Evolutionary conservation across 2,329 filamentous ascomycete species (phyloP).

Genomic region (Aspergillus niger): DNA sequence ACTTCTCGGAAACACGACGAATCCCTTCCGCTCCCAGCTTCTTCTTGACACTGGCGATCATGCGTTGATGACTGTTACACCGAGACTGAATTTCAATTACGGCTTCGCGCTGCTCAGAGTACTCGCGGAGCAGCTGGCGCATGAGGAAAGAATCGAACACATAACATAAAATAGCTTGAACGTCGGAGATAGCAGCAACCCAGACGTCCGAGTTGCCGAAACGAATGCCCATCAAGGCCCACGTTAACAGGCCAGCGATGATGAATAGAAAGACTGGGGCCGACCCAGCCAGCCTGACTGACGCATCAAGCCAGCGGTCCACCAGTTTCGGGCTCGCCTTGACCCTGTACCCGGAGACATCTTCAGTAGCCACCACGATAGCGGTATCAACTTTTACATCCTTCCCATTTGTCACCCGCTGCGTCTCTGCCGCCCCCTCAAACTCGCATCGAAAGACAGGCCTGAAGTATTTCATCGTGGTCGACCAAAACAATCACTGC

Average conservation of each 20-base stretch:
- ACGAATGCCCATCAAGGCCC: constrained; percentile 32
- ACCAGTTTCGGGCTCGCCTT: background rate
- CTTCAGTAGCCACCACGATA: too few species aligned
- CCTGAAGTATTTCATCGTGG: too few species aligned
- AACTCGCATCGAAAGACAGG: too few species aligned
- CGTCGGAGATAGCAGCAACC: constrained; percentile 35
- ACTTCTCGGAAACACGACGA: too few species aligned
- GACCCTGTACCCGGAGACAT: too few species aligned
- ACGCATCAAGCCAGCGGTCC: constrained; percentile 27
- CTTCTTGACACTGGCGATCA: constrained; percentile 17
- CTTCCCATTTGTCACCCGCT: too few species aligned
- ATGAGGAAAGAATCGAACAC: constrained; percentile 37
- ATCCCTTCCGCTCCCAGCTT: background rate
- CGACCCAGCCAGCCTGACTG: constrained; percentile 32
- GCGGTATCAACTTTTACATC: too few species aligned
- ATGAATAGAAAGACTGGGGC: constrained; percentile 33
- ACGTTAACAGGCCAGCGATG: constrained; percentile 30
- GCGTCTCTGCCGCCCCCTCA: too few species aligned
- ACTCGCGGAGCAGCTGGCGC: constrained; percentile 33
- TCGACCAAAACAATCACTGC: too few species aligned
- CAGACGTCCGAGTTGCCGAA: constrained; percentile 27
- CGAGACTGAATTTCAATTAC: constrained; percentile 24
- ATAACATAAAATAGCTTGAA: constrained; percentile 36
- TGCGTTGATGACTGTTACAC: constrained; percentile 21
- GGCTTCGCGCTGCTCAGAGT: constrained; percentile 17